Evolutionary conservation across 192 early-diverging fungal genomes (phyloP).

Genomic region (Coemansia umbellata): DNA sequence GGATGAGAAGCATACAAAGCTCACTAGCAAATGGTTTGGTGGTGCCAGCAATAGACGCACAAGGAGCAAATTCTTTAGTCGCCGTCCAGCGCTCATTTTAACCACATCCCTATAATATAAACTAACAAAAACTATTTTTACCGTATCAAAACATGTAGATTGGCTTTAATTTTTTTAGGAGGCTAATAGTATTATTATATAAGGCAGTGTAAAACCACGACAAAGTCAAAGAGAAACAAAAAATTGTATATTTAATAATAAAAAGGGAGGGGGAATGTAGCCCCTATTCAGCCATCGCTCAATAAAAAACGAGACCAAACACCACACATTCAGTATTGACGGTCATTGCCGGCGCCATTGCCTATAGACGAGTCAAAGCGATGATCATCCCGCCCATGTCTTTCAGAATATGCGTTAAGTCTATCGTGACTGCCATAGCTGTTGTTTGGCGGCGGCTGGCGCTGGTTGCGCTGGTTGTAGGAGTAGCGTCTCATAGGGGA

Average conservation of each 20-base stretch:
- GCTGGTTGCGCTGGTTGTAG: background rate
- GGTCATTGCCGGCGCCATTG: background rate
- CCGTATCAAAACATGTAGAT: too few species aligned
- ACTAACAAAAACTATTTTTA: background rate
- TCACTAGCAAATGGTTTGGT: background rate
- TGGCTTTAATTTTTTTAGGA: too few species aligned
- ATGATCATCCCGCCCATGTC: background rate
- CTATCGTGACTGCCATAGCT: background rate
- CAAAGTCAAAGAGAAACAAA: background rate
- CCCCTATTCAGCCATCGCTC: background rate
- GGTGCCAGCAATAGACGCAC: constrained; percentile 1
- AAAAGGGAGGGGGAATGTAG: background rate
- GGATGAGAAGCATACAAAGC: constrained; percentile 4
- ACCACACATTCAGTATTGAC: background rate
- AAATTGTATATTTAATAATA: background rate
- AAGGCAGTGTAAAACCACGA: background rate
- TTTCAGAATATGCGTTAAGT: background rate
- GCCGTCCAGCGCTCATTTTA: constrained; percentile 10
- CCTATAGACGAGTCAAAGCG: background rate
- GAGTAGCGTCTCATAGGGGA: background rate
- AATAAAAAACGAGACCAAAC: background rate
- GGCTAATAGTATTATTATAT: too few species aligned
- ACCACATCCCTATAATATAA: constrained; percentile 19
- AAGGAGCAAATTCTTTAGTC: constrained; percentile 39
- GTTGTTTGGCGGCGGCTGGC: background rate